Evolutionary conservation across 1,284 basidiomycete species (phyloP), one percentile per base, ranked within the genome.

Genomic region (Pyrrhoderma noxium): DNA sequence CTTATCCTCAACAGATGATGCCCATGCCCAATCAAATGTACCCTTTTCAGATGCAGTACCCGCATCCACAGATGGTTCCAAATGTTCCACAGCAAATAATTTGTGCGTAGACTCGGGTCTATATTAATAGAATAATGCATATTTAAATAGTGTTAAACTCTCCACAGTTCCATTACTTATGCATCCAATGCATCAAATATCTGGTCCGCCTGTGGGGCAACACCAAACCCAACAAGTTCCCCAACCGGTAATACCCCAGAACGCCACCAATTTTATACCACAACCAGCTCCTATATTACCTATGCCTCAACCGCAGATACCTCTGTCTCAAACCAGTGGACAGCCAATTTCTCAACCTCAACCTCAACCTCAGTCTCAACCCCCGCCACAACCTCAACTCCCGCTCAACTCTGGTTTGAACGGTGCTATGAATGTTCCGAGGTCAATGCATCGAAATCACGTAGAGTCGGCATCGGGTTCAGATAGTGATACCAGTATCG

Each of bases 151-250:
- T 23, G 19, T 38, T 8, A 25, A 27, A 14, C 13, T 36, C 2
- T 31, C 39, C 23, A 38, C 34, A 54, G 52, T 40, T 45, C 52
- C 52, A 8, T 37, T 46, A 36, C 25, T 50, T 37, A 54, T 50
- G 44, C 52, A 54, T 14, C 52, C 52, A 7, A 49, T 49, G 47
- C 46, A 49, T 16, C 52, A 48, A 36, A 38, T 53, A 2, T 53
- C 46, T 4, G 52, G 52, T 8, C 46, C n/a, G 19, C 47, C 46
- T 25, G 19, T 40, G 14, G 35, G 22, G n/a, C 49, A 51, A 35
- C 16, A 16, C 9, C 49, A 44, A 22, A 23, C 25, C 2, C 49
- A 50, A 23, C 43, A 35, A 8, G 36, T 23, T 5, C 37, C 43
- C 13, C 43, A 51, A 23, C 13, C 34, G 14, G 23, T 31, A 27